Evolutionary conservation across 768 basidiomycete species (phyloP), one percentile per base, ranked within the genome.

Genomic region (Lactifluus piperatus): DNA sequence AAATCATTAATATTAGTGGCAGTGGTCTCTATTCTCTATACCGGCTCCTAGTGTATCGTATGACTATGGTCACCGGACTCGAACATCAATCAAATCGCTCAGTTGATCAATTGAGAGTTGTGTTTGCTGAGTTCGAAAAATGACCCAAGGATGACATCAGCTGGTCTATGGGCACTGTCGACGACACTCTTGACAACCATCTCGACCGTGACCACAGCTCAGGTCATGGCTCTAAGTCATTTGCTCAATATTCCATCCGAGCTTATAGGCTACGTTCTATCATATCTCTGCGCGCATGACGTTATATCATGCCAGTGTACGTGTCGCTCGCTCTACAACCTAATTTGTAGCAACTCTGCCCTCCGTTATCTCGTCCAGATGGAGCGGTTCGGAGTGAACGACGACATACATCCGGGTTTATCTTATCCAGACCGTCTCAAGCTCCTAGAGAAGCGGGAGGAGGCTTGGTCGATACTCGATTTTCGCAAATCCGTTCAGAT

Each of bases 281-380:
- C 22, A 32, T 56, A 47, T 27, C 60, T 61, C 18, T 43, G 44
- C 2, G 27, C 53, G 0, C 49, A 26, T 34, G 62, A 63, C 29
- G 45, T 63, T 14, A 10, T 60, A 22, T 48, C 62, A 3, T 63
- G 53, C 49, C 30, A 26, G 44, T 13, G 41, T 22, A 54, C 58
- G 8, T 60, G 62, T 51, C 58, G 49, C 34, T 16, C 27, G 5
- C 27, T 63, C 6, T 50, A 55, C 49, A 5, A 26, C 32, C 43
- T 63, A 4, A 24, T 44, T 24, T 45, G 43, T 47, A 27, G 22
- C 7, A 36, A 54, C 34, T 51, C 62, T 20, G 24, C 20, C 27
- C 22, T 60, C 30, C 58, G 54, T 11, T 63, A 63, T 32, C 27
- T 63, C 58, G 50, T 63, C n/a, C 54, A 63, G 39, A 30, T 60